Base-by-base conservation (phyloP, 2,329 filamentous ascomycete genomes). In the Calonectria crousiana region DNA sequence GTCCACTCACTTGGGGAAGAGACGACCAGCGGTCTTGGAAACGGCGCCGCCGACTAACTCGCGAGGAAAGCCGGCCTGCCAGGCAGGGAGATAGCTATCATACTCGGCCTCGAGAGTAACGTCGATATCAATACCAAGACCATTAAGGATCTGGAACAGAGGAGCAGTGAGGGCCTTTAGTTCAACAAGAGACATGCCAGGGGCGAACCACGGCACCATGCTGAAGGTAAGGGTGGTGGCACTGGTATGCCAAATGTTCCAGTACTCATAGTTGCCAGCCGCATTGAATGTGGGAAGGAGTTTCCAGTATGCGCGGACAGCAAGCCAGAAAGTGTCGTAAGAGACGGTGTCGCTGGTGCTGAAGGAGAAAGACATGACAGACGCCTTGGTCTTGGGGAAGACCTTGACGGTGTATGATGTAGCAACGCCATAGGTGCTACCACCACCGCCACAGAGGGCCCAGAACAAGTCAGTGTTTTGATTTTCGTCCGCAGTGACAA, bases 371-470 rank as follows among this genome's bases (percentile, higher is more conserved):
- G 71, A 74, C 78, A 79, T 78, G n/a, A 78, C 47, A 0, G 78
- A 64, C 0, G 77, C 72, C 11, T 79, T 78, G 0, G 75, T 69
- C 69, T 81, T 79, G 11, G 86, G 85, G 71, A 84, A 84, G 2
- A 83, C 86, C 52, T 86, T 87, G 47, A 88, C 75, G 1, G 84
- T 87, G 49, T 83, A 78, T 1, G 78, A 79, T 18, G 78, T 78
- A 1, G 75, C 78, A 1, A 79, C 84, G 20, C 82, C 84, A 9
- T 84, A 83, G 6, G 84, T 83, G 28, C 85, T 81, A 6, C 83
- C 84, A 0, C 85, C 85, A 2, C 86, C 86, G 0, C 86, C 86
- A 1, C 84, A 78, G 18, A 88, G 78, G 4, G 86, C 86, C 52
- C 83, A 75, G 81, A 84, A 86, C 3, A 86, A 78, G 23, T 79